These are phyloP conservation scores for Colletotrichum orchidophilum DNA, from an alignment of 2,329 filamentous ascomycete species.

Conservation along the genomic window DNA sequence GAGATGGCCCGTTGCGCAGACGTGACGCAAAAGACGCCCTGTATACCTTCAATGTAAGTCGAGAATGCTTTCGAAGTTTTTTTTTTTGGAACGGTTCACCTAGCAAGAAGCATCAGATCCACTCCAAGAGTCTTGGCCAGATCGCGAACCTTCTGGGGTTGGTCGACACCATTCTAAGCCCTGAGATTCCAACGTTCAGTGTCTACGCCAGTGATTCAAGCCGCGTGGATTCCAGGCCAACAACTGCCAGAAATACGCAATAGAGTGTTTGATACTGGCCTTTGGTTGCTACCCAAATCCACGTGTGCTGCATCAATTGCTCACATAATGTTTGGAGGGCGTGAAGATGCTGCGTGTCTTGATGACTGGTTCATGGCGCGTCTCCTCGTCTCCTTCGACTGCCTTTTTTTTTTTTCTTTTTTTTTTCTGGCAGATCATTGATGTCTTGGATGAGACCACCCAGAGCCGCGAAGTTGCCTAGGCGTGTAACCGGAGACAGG, in stretches of 20 bases:
- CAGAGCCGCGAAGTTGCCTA: conserved; percentile 32
- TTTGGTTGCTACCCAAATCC: conserved; percentile 43
- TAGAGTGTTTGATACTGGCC: not conserved
- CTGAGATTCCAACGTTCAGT: conserved; percentile 47
- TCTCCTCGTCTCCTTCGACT: not conserved
- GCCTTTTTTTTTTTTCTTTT: not conserved
- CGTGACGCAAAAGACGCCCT: conserved; percentile 47
- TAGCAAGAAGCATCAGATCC: conserved; percentile 33
- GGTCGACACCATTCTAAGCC: conserved; percentile 38
- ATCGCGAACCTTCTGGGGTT: conserved; percentile 42
- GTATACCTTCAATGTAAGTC: accelerated
- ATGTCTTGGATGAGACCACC: conserved; percentile 27
- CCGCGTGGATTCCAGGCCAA: conserved; percentile 38
- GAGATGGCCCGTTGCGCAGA: conserved; percentile 51
- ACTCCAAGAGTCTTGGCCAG: conserved; percentile 42
- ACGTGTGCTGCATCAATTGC: conserved; percentile 56
- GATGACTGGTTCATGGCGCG: conserved; percentile 43
- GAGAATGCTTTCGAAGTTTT: not conserved
- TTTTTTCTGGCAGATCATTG: not conserved
- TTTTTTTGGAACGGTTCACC: not conserved
- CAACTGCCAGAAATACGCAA: not conserved
- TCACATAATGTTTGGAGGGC: conserved; percentile 57
- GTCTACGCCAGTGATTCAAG: conserved; percentile 44
- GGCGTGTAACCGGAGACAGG: conserved; percentile 29
- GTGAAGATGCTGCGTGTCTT: conserved; percentile 43